A percentile compares a stretch with the other conserved stretches of the same genome.
phyloP scores from a whole-genome alignment of 352 stramenopile species.

The Globisporangium radiosum region DNA sequence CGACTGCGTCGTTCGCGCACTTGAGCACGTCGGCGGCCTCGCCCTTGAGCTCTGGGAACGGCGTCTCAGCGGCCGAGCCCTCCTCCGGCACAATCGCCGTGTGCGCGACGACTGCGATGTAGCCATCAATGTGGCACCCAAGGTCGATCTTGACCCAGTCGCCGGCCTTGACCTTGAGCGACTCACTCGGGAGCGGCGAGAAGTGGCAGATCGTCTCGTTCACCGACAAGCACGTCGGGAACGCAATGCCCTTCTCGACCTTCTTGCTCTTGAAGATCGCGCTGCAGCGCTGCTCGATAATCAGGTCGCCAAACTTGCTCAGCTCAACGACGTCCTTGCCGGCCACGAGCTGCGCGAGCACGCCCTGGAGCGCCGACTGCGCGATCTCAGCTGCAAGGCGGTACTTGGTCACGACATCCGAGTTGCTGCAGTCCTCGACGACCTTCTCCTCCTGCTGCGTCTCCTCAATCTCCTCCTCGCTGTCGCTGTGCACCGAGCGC shows the following conservation, averaged over 20 bases:
- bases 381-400: conserved; percentile 97
- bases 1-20: conserved; percentile 95
- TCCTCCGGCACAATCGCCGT: conserved; percentile 92
- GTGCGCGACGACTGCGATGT: conserved; percentile 98
- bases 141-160: conserved; percentile 95
- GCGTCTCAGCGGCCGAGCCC: conserved; percentile 41
- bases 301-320: conserved; percentile 88
- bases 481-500: conserved; percentile 51
- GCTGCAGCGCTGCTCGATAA: conserved; percentile 73
- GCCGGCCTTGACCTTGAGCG: conserved; percentile 59
- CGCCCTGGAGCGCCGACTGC: conserved; percentile 94
- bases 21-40: conserved; percentile 93
- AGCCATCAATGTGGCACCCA: conserved; percentile 99
- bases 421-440: conserved; percentile 84
- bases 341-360: conserved; percentile 91
- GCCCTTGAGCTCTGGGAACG: conserved; percentile 56
- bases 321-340: conserved; percentile 95
- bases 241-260: conserved; percentile 98
- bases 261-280: conserved; percentile 97
- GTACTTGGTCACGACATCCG: conserved; percentile 96
- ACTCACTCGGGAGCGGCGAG: conserved; percentile 92
- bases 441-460: conserved; percentile 48
- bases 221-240: conserved; percentile 98
- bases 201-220: conserved; percentile 99
- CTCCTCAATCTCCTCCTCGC: conserved; percentile 66